Evolutionary conservation across 108 stramenopile genomes (phyloP).

Genomic region (Skeletonema potamos): DNA sequence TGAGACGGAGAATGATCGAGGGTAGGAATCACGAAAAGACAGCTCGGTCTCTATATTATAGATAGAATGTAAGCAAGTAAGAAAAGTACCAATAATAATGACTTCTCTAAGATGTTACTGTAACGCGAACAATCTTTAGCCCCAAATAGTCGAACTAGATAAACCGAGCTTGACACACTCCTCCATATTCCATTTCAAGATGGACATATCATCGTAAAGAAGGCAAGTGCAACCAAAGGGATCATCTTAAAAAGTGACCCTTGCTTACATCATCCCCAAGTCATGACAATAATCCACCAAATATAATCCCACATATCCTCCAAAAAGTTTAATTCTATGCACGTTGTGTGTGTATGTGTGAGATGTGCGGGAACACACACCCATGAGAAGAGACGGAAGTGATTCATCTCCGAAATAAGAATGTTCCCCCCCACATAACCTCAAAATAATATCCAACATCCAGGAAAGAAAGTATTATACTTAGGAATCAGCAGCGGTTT

Average conservation of each 20-base stretch:
- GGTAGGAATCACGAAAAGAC: too few species aligned
- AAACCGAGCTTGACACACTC: not conserved
- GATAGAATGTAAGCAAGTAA: too few species aligned
- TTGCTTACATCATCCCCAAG: not conserved
- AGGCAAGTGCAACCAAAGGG: not conserved
- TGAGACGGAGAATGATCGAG: too few species aligned
- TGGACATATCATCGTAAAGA: not conserved
- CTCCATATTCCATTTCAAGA: not conserved
- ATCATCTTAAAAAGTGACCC: too few species aligned
- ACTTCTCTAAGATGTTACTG: conserved; percentile 1
- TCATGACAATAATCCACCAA: not conserved
- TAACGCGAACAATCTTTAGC: not conserved
- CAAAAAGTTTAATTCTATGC: not conserved
- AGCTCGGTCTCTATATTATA: too few species aligned
- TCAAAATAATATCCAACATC: not conserved
- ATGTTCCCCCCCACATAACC: not conserved
- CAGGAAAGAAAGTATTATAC: not conserved
- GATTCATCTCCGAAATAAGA: not conserved
- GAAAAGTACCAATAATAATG: not conserved
- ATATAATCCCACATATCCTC: not conserved
- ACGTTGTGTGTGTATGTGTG: not conserved
- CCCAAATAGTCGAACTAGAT: not conserved
- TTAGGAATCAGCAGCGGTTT: conserved; percentile 43
- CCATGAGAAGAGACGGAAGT: not conserved
- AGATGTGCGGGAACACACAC: not conserved